Evolutionary conservation across 164 flowering plant genomes (phyloP).

Genomic region (Macadamia tetraphylla): DNA sequence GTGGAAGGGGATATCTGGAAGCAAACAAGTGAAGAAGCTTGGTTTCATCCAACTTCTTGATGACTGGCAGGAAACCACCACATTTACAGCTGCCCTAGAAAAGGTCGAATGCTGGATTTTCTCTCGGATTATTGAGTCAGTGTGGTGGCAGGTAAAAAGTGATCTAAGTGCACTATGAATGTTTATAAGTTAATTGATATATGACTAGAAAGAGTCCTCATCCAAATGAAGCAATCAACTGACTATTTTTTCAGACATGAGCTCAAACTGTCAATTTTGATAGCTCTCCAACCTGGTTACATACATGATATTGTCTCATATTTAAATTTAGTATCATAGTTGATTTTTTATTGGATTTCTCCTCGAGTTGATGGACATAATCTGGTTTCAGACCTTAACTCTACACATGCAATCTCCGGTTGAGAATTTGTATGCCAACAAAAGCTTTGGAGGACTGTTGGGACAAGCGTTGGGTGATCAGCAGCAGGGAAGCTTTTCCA

Average conservation of each 20-base stretch:
- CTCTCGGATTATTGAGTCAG: slow-evolving; percentile 88
- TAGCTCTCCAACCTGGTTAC: background rate
- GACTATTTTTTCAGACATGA: background rate
- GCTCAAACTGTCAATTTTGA: background rate
- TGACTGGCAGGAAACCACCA: slow-evolving; percentile 92
- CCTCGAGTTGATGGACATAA: background rate
- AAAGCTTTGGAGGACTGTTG: slow-evolving; percentile 33
- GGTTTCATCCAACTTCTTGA: slow-evolving; percentile 45
- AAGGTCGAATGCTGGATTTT: slow-evolving; percentile 94
- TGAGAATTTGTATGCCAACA: slow-evolving; percentile 25
- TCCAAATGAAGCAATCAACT: background rate
- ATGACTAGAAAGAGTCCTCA: background rate
- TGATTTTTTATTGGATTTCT: background rate
- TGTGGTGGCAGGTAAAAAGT: slow-evolving; percentile 95
- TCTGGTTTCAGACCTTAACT: slow-evolving; percentile 60
- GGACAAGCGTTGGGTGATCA: slow-evolving; percentile 80
- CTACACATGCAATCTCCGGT: slow-evolving; percentile 87
- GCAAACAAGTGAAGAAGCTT: slow-evolving; percentile 38
- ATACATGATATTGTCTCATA: background rate
- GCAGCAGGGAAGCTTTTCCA: slow-evolving; percentile 77
- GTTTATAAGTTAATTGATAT: background rate
- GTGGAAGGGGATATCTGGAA: slow-evolving; percentile 40
- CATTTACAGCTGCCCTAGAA: slow-evolving; percentile 72
- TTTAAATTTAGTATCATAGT: background rate
- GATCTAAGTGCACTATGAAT: background rate